Percentiles rank a stretch among this genome's conserved stretches.
Conservation (phyloP, 768 basidiomycete species). For the Mycena haematopus region DNA sequence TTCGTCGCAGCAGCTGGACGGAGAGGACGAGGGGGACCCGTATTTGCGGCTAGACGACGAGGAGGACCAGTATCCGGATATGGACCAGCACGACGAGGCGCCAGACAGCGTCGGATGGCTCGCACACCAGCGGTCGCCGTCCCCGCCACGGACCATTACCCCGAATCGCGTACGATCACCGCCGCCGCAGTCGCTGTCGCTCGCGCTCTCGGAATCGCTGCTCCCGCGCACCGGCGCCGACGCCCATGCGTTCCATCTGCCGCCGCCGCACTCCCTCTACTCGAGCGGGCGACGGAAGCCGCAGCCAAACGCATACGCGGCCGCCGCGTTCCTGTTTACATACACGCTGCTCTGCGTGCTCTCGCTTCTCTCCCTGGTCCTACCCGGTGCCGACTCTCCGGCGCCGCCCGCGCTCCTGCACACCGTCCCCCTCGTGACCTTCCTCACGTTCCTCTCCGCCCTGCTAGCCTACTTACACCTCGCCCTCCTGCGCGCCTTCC, state of each 20-base stretch:
- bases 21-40: slow-evolving; percentile 75
- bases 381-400: slow-evolving; percentile 57
- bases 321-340: slow-evolving; percentile 72
- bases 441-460: slow-evolving; percentile 75
- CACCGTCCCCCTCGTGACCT: slow-evolving; percentile 77
- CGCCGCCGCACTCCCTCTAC: slow-evolving; percentile 54
- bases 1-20: slow-evolving; percentile 33
- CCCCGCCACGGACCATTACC: slow-evolving; percentile 51
- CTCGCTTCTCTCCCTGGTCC: slow-evolving; percentile 69
- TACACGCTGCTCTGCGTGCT: slow-evolving; percentile 66
- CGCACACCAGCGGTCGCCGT: slow-evolving; percentile 76
- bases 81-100: slow-evolving; percentile 36
- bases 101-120: slow-evolving; percentile 64
- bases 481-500: slow-evolving; percentile 78
- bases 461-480: slow-evolving; percentile 76
- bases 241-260: slow-evolving; percentile 66
- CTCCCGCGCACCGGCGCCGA: slow-evolving; percentile 55
- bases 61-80: slow-evolving; percentile 42
- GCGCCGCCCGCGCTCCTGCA: slow-evolving; percentile 66
- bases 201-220: slow-evolving; percentile 71
- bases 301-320: slow-evolving; percentile 76
- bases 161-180: slow-evolving; percentile 49
- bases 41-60: slow-evolving; percentile 80
- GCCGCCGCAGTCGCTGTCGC: slow-evolving; percentile 62
- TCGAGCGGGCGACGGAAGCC: slow-evolving; percentile 55